phyloP scores from a whole-genome alignment of 1,284 basidiomycete genomes.

The Ganoderma multipileum region DNA sequence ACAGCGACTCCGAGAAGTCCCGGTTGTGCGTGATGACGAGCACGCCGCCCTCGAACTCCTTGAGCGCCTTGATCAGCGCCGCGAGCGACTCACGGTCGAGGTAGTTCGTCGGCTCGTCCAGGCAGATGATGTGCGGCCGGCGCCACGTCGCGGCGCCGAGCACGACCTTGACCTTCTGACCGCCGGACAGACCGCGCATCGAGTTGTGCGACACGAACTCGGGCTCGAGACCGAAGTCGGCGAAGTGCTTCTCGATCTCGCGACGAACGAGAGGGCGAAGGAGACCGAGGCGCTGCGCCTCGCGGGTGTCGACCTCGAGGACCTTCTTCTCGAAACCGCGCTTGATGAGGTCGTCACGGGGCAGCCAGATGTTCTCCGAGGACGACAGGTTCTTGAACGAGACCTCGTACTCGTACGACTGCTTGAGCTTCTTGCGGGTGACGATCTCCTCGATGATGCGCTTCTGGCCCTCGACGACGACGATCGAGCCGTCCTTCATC shows the following conservation, averaged over 20 bases:
- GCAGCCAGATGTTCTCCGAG: slow-evolving; percentile 96
- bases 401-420: slow-evolving; percentile 97
- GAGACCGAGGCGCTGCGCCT: slow-evolving; percentile 96
- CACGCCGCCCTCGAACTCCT: slow-evolving; percentile 97
- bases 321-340: slow-evolving; percentile 99
- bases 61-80: slow-evolving; percentile 94
- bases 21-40: slow-evolving; percentile 97
- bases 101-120: slow-evolving; percentile 99
- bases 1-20: slow-evolving; percentile 97
- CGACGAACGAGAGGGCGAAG: slow-evolving; percentile 96
- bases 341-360: slow-evolving; percentile 96
- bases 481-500: slow-evolving; percentile 94
- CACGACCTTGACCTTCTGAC: slow-evolving; percentile 99
- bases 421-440: slow-evolving; percentile 96
- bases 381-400: slow-evolving; percentile 93
- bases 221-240: slow-evolving; percentile 95
- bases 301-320: slow-evolving; percentile 95
- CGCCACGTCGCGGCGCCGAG: slow-evolving; percentile 99
- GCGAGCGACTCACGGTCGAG: slow-evolving; percentile 98
- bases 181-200: slow-evolving; percentile 97
- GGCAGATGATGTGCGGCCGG: slow-evolving; percentile 95
- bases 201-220: slow-evolving; percentile 98
- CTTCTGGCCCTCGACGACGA: slow-evolving; percentile 94
- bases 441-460: slow-evolving; percentile 93
- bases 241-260: slow-evolving; percentile 98